These are phyloP conservation scores for Cytospora mali DNA, from an alignment of 2,329 filamentous ascomycete species.

Conservation along the genomic window DNA sequence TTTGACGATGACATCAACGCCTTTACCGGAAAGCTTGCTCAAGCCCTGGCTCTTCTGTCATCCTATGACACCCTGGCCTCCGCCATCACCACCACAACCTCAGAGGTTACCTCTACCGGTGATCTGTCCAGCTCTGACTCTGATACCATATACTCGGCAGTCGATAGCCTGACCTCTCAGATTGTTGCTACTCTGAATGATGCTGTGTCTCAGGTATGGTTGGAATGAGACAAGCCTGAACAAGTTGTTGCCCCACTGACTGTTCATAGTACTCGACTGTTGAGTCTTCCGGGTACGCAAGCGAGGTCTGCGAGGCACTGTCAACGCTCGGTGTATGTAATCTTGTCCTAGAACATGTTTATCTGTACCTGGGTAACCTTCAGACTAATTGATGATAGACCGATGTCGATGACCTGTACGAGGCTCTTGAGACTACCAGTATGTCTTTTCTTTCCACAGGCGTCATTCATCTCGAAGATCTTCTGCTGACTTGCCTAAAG, in stretches of 20 bases:
- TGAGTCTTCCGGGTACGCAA: slow-evolving; percentile 12
- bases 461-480: background rate
- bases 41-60: slow-evolving; percentile 19
- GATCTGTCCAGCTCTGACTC: slow-evolving; percentile 16
- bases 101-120: slow-evolving; percentile 19
- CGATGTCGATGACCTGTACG: slow-evolving; percentile 3
- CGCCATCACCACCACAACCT: slow-evolving; percentile 12
- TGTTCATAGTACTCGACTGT: slow-evolving; percentile 17
- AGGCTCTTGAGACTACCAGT: slow-evolving; percentile 7
- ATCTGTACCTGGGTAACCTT: background rate
- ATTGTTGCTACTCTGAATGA: slow-evolving; percentile 15
- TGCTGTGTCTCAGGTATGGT: slow-evolving; percentile 14
- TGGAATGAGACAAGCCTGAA: background rate
- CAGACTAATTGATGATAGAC: background rate
- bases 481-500: background rate
- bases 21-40: slow-evolving; percentile 20
- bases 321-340: slow-evolving; percentile 10
- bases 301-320: slow-evolving; percentile 16
- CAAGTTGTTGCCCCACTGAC: background rate
- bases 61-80: slow-evolving; percentile 14
- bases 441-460: background rate
- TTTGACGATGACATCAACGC: slow-evolving; percentile 22
- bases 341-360: no score
- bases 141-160: slow-evolving; percentile 19
- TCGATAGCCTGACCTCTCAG: slow-evolving; percentile 17